Evolutionary conservation across 495 filamentous ascomycete species (phyloP), one percentile per base, ranked within the genome.

Genomic region (Ramalina intermedia): DNA sequence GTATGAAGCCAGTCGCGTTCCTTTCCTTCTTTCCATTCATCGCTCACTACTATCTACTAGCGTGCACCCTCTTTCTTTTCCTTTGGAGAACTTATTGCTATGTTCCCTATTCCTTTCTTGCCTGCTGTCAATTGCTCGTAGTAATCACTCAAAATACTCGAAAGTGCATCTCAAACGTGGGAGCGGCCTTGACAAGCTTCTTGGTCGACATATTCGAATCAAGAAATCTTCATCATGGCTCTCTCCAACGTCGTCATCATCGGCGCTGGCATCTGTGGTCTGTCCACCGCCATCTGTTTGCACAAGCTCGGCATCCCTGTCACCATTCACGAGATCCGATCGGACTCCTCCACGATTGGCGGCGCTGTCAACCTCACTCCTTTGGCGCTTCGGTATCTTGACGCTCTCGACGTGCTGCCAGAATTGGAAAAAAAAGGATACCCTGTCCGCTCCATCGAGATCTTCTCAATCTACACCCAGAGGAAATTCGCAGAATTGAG

Each of bases 341-440:
- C 74, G 16, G 55, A 69, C 4, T 67, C 75, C 12, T 72, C 71
- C 3, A 75, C 75, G 3, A 73, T 78, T 12, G 78, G 78, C 23
- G 78, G 78, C 23, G 73, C 75, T 11, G 71, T 82, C 47, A 80
- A 79, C 60, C 63, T 82, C 17, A 79, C 78, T 1, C 78, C 78
- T 2, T 75, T 76, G 24, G 76, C 78, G 3, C 67, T 81, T 21
- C 66, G 75, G 6, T 68, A 78, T 52, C 68, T 82, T 3, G 70
- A 75, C 46, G 65, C 66, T 37, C 63, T 82, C 2, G 77, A 73
- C 11, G 72, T 76, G 0, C 59, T 76, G 4, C 47, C 27, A 38
- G 63, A 45, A 13, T 17, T 45, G 6, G 24, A 23, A 9, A 8
- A 18, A 6, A 45, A 26, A 24, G 26, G 26, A 6, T 21, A 21